phyloP scores from a whole-genome alignment of 129 eudicot genomes.

The Gnaphalium uliginosum region DNA sequence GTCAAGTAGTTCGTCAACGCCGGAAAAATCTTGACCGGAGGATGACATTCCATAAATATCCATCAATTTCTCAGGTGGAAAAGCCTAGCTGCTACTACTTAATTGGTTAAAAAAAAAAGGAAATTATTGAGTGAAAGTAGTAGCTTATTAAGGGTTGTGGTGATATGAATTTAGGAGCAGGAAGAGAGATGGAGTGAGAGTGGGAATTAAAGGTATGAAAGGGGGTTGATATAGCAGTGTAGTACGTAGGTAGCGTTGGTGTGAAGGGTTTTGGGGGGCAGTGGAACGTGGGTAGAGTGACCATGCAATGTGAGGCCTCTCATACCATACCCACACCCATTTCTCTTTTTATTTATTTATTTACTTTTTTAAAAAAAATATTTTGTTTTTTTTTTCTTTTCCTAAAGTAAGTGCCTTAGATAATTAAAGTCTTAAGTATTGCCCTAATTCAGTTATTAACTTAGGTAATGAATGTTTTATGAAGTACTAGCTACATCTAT shows the following conservation, averaged over 20 bases:
- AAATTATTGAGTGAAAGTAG: too few relatives aligned
- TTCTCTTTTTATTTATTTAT: slow-evolving; percentile 6
- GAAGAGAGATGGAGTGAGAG: slow-evolving; percentile 25
- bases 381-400: not conserved
- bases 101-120: too few relatives aligned
- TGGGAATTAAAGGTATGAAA: not conserved
- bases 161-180: slow-evolving; percentile 7
- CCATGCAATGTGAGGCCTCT: slow-evolving; percentile 57
- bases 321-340: slow-evolving; percentile 18
- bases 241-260: slow-evolving; percentile 33
- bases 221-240: slow-evolving; percentile 31
- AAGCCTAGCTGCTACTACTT: too few relatives aligned
- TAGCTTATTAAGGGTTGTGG: too few relatives aligned
- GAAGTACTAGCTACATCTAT: too few relatives aligned
- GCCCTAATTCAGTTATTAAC: too few relatives aligned
- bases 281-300: slow-evolving; percentile 73
- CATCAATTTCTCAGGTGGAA: slow-evolving; percentile 26
- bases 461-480: too few relatives aligned
- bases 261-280: slow-evolving; percentile 45
- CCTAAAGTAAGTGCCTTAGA: too few relatives aligned
- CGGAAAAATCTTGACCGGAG: slow-evolving; percentile 44
- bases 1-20: slow-evolving; percentile 67
- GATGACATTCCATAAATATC: slow-evolving; percentile 49
- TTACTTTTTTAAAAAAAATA: too few relatives aligned
- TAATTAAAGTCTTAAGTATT: too few relatives aligned